Evolutionary conservation across 2,329 filamentous ascomycete genomes (phyloP), one percentile per base, ranked within the genome.

Genomic region (Annulohypoxylon truncatum): DNA sequence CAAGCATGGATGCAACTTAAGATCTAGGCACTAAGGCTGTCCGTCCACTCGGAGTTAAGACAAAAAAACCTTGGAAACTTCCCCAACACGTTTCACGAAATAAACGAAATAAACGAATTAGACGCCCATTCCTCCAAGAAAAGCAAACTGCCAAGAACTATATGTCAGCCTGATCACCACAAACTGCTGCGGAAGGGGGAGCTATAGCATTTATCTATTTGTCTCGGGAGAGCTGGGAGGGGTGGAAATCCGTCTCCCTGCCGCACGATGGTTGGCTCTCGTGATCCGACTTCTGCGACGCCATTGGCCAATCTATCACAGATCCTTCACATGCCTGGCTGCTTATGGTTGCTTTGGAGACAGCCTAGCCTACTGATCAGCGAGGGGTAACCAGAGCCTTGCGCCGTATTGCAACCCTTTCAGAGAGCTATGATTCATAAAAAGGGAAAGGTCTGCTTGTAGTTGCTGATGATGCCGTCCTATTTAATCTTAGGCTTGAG

Each of bases 331-430:
- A 64, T 64, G 56, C 48, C 54, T 22, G 44, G 48, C 29, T 54
- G 56, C 13, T 61, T 50, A 40, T 50, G 61, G 67, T 69, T 70
- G 67, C 67, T 66, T 70, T 46, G 61, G 51, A 54, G 33, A 70
- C 64, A 42, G 44, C 42, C 61, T 64, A 62, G 50, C 51, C 67
- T 57, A 52, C 44, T 46, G 67, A 70, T 70, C 67, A 59, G 67
- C 67, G 58, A 66, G 58, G 61, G 61, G 64, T 63, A 67, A 15
- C 55, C 42, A 63, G 48, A 68, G 66, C 66, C 66, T 68, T 58
- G 56, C 29, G 31, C 46, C 26, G 9, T 56, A 48, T 54, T 66
- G 58, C 58, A 63, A 66, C 62, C 62, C 50, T 63, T 52, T 57
- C 22, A 20, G 4, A 4, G n/a, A 57, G 52, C 56, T 60, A 64